These are phyloP conservation scores for Lathyrus sativus DNA, from an alignment of 306 rosid genomes.

Conservation along the genomic window DNA sequence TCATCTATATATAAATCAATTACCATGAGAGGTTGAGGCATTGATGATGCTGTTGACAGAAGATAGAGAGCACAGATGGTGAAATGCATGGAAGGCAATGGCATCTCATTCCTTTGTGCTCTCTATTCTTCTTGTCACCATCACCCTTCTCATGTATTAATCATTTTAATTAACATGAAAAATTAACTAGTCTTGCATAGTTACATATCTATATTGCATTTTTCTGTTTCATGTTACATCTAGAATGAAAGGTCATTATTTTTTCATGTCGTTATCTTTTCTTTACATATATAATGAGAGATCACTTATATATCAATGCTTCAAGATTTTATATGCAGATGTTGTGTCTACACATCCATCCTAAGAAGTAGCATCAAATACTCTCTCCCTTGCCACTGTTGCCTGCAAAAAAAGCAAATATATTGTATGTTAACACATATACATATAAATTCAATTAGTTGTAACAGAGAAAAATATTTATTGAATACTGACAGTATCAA, in stretches of 20 bases:
- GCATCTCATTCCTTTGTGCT: slow-evolving; percentile 85
- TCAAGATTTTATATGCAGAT: background rate
- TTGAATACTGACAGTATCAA: too few species aligned
- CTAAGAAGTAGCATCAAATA: too few species aligned
- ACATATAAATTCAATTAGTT: too few species aligned
- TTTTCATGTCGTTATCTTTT: background rate
- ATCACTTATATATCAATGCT: background rate
- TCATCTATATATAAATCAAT: background rate
- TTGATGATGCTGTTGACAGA: slow-evolving; percentile 69
- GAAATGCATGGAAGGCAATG: slow-evolving; percentile 49
- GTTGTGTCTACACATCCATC: too few species aligned
- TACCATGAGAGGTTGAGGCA: slow-evolving; percentile 33
- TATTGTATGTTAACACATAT: too few species aligned
- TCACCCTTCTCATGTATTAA: background rate
- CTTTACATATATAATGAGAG: background rate
- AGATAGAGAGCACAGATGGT: slow-evolving; percentile 87
- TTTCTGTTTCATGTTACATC: background rate
- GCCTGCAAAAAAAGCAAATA: too few species aligned
- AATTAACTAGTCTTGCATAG: background rate
- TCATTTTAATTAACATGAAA: background rate
- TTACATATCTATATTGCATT: background rate
- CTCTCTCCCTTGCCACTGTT: too few species aligned
- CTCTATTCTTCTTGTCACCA: slow-evolving; percentile 78
- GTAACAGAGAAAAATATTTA: too few species aligned
- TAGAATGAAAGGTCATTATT: background rate